Evolutionary conservation across 345 rosid species (phyloP), one percentile per base, ranked within the genome.

Genomic region (Moricandia moricandioides): DNA sequence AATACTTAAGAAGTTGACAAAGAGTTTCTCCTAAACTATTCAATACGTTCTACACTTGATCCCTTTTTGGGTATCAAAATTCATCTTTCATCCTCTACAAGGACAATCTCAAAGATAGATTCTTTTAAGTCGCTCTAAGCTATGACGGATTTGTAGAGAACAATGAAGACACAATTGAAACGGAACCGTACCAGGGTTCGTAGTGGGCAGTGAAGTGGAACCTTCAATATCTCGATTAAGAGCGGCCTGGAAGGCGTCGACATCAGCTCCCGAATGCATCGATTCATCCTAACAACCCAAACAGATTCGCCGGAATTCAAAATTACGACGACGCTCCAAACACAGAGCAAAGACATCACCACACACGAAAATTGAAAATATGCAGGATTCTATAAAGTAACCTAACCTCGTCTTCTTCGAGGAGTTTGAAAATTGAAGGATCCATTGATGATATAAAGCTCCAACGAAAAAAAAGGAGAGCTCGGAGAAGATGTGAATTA

Each of bases 201-300:
- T 55, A 2, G 85, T 55, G 3, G 86, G 85, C 79, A 83, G 87
- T 21, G 95, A 82, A 68, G 81, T 62, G 66, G 89, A 88, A 29
- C 97, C 97, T 64, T 86, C 99, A 16, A 95, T 90, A 74, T 92
- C 93, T 47, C 96, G 88, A 80, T 90, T 90, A 18, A 91, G 67
- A 52, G 97, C 97, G 8, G 99, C 99, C 75, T 95, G 97, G 73
- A 95, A 90, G 0, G 99, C 99, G 52, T 91, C 97, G 14, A 90
- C 93, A 26, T 56, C 98, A 37, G 98, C 97, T 54, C 24, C n/a
- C 12, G 59, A 54, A 55, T 55, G 26, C 10, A 55, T 10, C 31
- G 26, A 55, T 67, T 95, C 96, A 68, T 95, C 97, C 97, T 91
- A 79, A 60, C 7, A 8, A 35, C 34, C 27, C 34, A 26, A 3